Evolutionary conservation across 2,329 filamentous ascomycete genomes (phyloP).

Genomic region (Paecilomyces sp.): DNA sequence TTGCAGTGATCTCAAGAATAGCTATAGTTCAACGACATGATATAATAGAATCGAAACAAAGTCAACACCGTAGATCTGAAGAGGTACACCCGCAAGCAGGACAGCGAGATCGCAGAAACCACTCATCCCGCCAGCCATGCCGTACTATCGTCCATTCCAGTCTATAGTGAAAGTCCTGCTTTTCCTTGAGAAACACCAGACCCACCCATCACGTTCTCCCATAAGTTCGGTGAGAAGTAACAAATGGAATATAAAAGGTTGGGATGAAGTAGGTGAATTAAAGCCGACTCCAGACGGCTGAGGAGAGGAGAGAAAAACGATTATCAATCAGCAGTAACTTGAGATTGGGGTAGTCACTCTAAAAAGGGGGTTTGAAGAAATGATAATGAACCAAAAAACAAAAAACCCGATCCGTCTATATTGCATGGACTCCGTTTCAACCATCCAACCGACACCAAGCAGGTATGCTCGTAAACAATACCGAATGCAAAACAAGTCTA

Average conservation of each 20-base stretch:
- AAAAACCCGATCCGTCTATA: conserved; percentile 17
- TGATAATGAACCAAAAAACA: conserved; percentile 11
- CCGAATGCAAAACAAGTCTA: conserved; percentile 32
- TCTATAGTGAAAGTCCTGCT: background rate
- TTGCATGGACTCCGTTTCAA: conserved; percentile 12
- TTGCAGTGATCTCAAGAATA: background rate
- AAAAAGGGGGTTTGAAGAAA: background rate
- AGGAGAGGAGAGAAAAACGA: background rate
- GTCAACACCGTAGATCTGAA: background rate
- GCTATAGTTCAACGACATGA: background rate
- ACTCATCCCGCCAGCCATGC: background rate
- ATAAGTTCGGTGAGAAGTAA: background rate
- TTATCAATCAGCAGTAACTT: background rate
- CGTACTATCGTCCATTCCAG: background rate
- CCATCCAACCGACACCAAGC: conserved; percentile 22
- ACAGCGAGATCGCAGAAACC: background rate
- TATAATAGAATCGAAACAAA: background rate
- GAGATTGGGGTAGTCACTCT: background rate
- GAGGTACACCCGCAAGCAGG: background rate
- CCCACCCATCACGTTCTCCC: background rate
- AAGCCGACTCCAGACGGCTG: background rate
- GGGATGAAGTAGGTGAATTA: background rate
- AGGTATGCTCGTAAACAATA: conserved; percentile 27
- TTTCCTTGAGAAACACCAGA: background rate
- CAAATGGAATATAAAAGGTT: background rate